Evolutionary conservation across 768 basidiomycete genomes (phyloP).

Genomic region (Lactarius akahatsu): DNA sequence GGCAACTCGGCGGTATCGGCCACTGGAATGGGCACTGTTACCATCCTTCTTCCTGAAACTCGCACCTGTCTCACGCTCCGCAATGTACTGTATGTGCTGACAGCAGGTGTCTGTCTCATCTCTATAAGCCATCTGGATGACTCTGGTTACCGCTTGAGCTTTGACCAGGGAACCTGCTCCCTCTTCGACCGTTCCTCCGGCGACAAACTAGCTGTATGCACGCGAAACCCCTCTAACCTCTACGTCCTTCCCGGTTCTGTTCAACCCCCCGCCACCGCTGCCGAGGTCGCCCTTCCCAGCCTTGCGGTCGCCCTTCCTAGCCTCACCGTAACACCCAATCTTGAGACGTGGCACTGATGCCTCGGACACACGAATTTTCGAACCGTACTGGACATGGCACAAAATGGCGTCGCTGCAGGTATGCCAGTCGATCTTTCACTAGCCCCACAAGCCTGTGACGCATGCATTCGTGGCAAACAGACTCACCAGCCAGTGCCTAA

Average conservation of each 20-base stretch:
- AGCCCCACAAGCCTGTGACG: not conserved
- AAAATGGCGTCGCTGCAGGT: not conserved
- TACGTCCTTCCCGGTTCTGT: not conserved
- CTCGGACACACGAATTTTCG: not conserved
- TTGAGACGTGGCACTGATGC: slow-evolving; percentile 2
- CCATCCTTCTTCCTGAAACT: slow-evolving; percentile 19
- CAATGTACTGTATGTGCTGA: slow-evolving; percentile 29
- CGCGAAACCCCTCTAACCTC: not conserved
- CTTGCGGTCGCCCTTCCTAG: not conserved
- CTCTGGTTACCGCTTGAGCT: not conserved
- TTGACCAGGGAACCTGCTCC: not conserved
- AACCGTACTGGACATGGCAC: slow-evolving; percentile 1
- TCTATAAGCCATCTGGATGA: slow-evolving; percentile 21
- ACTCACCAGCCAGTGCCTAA: not conserved
- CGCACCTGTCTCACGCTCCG: not conserved
- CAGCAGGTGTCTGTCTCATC: slow-evolving; percentile 25
- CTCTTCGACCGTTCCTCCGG: not conserved
- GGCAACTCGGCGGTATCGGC: slow-evolving; percentile 33
- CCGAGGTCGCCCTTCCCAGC: too few relatives aligned
- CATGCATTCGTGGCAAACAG: not conserved
- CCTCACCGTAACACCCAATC: not conserved
- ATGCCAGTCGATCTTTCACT: slow-evolving; percentile 10
- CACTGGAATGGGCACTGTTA: slow-evolving; percentile 33
- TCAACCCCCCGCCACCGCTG: too few relatives aligned
- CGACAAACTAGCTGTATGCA: not conserved